phyloP scores from a whole-genome alignment of 305 asterid species.

The Striga hermonthica region DNA sequence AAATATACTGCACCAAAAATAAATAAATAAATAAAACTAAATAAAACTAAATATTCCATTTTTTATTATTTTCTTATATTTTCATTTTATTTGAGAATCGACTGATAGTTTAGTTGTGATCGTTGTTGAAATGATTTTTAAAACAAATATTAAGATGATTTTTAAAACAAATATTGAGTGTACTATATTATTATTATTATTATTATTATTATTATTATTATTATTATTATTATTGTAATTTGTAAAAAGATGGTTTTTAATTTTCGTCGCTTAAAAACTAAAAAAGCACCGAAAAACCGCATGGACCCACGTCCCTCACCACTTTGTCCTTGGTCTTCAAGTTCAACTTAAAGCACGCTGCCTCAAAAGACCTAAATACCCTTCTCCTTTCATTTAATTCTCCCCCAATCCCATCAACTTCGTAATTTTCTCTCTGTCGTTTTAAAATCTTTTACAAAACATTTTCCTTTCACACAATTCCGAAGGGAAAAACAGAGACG shows the following conservation, averaged over 20 bases:
- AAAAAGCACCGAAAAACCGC: conserved; percentile 31
- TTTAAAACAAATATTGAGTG: no score
- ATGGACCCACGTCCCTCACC: conserved; percentile 39
- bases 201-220: no score
- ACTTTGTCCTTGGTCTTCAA: conserved; percentile 25
- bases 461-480: conserved; percentile 22
- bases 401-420: conserved; percentile 26
- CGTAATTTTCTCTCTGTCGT: conserved; percentile 21
- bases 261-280: conserved; percentile 18
- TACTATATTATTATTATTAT: no score
- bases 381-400: conserved; percentile 27
- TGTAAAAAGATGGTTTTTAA: not conserved
- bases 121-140: no score
- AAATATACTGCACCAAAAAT: no score
- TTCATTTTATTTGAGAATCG: no score
- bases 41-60: no score
- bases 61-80: no score
- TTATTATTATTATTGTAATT: no score
- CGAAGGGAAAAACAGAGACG: conserved; percentile 17
- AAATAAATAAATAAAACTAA: no score
- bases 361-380: conserved; percentile 35
- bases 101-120: no score
- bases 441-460: not conserved
- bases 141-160: no score
- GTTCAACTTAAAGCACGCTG: conserved; percentile 30